These are phyloP conservation scores for Colletotrichum horii DNA, from an alignment of 2,329 filamentous ascomycete genomes.

Conservation along the genomic window DNA sequence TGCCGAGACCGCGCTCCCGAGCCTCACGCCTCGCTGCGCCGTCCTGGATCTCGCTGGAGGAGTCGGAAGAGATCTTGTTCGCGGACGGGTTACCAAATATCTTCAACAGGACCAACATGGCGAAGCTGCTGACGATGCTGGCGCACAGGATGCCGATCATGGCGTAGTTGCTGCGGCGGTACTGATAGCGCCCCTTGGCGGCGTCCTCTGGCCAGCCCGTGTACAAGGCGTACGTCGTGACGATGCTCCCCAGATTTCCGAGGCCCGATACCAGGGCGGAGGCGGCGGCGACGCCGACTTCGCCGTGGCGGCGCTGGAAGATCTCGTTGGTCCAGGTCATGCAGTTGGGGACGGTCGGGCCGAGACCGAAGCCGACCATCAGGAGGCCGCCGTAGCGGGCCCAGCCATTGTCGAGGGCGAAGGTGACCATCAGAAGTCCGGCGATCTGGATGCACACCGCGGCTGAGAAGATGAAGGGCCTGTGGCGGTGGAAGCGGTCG, in stretches of 20 bases:
- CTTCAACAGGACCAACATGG: conserved; percentile 72
- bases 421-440: conserved; percentile 80
- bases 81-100: conserved; percentile 59
- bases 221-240: conserved; percentile 89
- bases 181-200: conserved; percentile 70
- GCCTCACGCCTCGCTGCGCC: conserved; percentile 65
- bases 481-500: conserved; percentile 82
- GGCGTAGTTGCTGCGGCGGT: conserved; percentile 81
- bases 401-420: conserved; percentile 75
- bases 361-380: conserved; percentile 88
- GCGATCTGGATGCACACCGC: conserved; percentile 81
- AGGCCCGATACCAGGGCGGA: conserved; percentile 85
- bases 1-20: conserved; percentile 62
- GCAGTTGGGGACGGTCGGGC: conserved; percentile 88
- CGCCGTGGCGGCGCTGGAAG: conserved; percentile 87
- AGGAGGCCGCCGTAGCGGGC: conserved; percentile 87
- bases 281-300: conserved; percentile 88
- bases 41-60: conserved; percentile 56
- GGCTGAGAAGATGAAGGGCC: conserved; percentile 80
- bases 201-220: conserved; percentile 84
- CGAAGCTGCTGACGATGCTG: conserved; percentile 75
- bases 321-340: conserved; percentile 95
- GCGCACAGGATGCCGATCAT: conserved; percentile 86
- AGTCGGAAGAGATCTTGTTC: conserved; percentile 47
- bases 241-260: conserved; percentile 84